A percentile compares a stretch with the other conserved stretches of the same genome.
Evolutionary conservation across 2,329 filamentous ascomycete genomes (phyloP).

Genomic region (Claviceps sp.): DNA sequence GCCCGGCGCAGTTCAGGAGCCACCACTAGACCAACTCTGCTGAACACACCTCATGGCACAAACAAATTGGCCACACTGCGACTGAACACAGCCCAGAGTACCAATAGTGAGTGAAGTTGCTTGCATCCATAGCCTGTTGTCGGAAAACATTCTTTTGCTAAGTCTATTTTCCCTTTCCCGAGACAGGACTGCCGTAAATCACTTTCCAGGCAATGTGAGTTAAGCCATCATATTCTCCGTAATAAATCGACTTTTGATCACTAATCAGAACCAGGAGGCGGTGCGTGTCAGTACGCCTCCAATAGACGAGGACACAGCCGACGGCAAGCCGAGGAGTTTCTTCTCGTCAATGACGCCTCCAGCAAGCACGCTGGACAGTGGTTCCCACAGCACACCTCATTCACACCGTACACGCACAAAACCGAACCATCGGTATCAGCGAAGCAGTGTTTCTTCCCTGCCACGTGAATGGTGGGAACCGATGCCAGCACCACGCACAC

Average conservation of each 20-base stretch:
- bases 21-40: background rate
- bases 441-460: no score
- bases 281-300: conserved; percentile 19
- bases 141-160: background rate
- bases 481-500: no score
- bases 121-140: background rate
- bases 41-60: background rate
- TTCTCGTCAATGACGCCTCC: no score
- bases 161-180: background rate
- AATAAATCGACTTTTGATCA: background rate
- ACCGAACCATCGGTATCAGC: background rate
- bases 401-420: background rate
- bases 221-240: background rate
- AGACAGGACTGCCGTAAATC: conserved; percentile 10
- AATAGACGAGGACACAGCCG: no score
- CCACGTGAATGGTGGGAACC: no score
- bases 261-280: conserved; percentile 27
- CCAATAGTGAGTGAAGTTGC: conserved; percentile 1
- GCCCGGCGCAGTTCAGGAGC: conserved; percentile 14
- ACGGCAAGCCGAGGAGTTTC: no score
- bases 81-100: background rate
- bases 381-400: background rate
- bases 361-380: background rate
- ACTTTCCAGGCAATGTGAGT: conserved; percentile 24
- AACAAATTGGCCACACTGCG: background rate